A percentile compares a stretch with the other conserved stretches of the same genome.
phyloP scores from a whole-genome alignment of 345 rosid genomes.

The Rhodamnia argentea region DNA sequence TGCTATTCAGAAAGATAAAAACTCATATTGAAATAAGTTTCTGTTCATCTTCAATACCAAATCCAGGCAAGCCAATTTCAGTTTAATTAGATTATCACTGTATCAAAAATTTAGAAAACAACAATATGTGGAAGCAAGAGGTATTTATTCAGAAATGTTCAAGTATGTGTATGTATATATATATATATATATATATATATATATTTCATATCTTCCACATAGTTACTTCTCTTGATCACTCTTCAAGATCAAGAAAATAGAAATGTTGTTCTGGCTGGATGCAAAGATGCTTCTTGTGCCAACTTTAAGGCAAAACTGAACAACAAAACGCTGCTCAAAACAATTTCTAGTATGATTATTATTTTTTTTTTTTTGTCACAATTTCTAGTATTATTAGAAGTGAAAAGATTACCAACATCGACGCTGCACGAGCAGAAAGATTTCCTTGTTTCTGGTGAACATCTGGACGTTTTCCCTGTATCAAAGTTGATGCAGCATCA shows the following conservation, averaged over 20 bases:
- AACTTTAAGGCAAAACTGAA: not conserved
- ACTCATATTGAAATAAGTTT: not conserved
- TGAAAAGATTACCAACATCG: conserved; percentile 75
- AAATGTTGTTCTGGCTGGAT: not conserved
- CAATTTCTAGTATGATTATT: not conserved
- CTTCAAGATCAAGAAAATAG: not conserved
- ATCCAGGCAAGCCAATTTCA: not conserved
- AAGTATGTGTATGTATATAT: too few relatives aligned
- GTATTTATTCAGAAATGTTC: not conserved
- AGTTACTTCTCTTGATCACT: not conserved
- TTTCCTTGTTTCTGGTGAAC: conserved; percentile 58
- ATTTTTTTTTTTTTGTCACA: too few relatives aligned
- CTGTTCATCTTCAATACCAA: not conserved
- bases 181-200: not conserved
- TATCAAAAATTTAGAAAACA: not conserved
- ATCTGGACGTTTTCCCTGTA: conserved; percentile 50
- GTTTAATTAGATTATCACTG: not conserved
- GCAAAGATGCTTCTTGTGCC: not conserved
- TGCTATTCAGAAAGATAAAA: not conserved
- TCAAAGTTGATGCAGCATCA: conserved; percentile 40
- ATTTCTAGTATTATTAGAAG: not conserved
- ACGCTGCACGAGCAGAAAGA: conserved; percentile 83
- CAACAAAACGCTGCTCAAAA: not conserved
- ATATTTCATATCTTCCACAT: not conserved
- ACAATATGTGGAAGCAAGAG: not conserved